A percentile compares a stretch with the other conserved stretches of the same genome.
Evolutionary conservation across 2,329 filamentous ascomycete species (phyloP).

Genomic region (Ceratocystis eucalypticola): DNA sequence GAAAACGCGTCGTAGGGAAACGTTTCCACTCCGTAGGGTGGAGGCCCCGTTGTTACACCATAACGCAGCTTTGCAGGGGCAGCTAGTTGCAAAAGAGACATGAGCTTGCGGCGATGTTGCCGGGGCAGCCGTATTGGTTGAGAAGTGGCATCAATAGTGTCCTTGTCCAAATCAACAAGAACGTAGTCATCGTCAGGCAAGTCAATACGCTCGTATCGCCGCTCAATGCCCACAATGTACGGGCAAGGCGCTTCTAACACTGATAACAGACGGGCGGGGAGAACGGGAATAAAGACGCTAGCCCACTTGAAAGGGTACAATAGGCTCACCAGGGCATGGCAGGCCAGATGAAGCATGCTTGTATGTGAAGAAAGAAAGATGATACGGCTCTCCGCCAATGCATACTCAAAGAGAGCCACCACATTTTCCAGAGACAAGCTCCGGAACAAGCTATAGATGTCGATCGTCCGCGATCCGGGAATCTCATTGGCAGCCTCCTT

Average conservation of each 20-base stretch:
- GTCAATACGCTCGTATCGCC: slow-evolving; percentile 72
- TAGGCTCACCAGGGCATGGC: slow-evolving; percentile 69
- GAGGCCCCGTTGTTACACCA: slow-evolving; percentile 76
- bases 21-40: slow-evolving; percentile 82
- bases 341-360: slow-evolving; percentile 88
- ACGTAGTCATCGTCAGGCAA: slow-evolving; percentile 94
- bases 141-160: slow-evolving; percentile 73
- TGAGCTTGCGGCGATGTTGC: slow-evolving; percentile 78
- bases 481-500: slow-evolving; percentile 90
- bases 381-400: slow-evolving; percentile 83
- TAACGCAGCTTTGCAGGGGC: slow-evolving; percentile 81
- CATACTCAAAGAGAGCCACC: slow-evolving; percentile 83
- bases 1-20: slow-evolving; percentile 85
- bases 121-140: slow-evolving; percentile 68
- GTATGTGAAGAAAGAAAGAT: slow-evolving; percentile 93
- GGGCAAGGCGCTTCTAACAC: slow-evolving; percentile 90
- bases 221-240: slow-evolving; percentile 92
- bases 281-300: slow-evolving; percentile 83
- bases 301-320: slow-evolving; percentile 88
- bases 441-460: slow-evolving; percentile 85
- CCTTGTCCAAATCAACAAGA: slow-evolving; percentile 80
- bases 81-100: slow-evolving; percentile 74
- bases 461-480: slow-evolving; percentile 77
- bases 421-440: slow-evolving; percentile 85
- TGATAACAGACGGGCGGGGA: slow-evolving; percentile 76